Evolutionary conservation across 345 rosid genomes (phyloP), one percentile per base, ranked within the genome.

Genomic region (Carallia pectinifolia): DNA sequence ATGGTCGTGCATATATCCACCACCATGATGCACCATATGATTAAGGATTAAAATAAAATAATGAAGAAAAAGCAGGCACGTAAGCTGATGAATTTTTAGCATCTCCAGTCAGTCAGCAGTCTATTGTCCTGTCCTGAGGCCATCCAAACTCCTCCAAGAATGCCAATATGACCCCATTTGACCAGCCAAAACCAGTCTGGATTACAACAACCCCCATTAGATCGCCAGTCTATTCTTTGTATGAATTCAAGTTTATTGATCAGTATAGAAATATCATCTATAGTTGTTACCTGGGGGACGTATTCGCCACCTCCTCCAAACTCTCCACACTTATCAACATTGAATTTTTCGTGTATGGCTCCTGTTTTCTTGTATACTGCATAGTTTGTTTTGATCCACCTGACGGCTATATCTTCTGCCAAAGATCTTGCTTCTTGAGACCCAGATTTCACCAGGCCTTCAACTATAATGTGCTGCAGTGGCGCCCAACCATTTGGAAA

Each of bases 101-200:
- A 7, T 1, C 2, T 39, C 44, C 7, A 8, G 40, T 38, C 40
- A 6, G 40, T 65, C 53, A 40, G 79, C 87, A 87, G 23, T 76
- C 90, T 33, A 89, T 65, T 39, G 61, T 67, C 66, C 64, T 71
- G 79, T 85, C 81, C 66, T 74, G 75, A 17, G 95, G 88, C 97
- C 98, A 94, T 67, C 99, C 99, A 81, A 87, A 92, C 80, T 89
- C 97, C 68, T 95, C 96, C 85, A 95, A 68, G 77, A 95, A 87
- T 29, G 96, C 67, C 84, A 95, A 74, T 27, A 86, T 83, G 52
- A 94, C 97, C 40, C 96, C 97, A 71, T 90, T 94, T 18, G 99
- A 83, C 99, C 97, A 95, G n/a, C 96, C 97, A 69, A 95, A 95
- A 64, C 97, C 97, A 31, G 91, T 92, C 96, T 94, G 87, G 82